Base-by-base conservation (phyloP, 2,329 filamentous ascomycete species). In the Phyllachora maydis region DNA sequence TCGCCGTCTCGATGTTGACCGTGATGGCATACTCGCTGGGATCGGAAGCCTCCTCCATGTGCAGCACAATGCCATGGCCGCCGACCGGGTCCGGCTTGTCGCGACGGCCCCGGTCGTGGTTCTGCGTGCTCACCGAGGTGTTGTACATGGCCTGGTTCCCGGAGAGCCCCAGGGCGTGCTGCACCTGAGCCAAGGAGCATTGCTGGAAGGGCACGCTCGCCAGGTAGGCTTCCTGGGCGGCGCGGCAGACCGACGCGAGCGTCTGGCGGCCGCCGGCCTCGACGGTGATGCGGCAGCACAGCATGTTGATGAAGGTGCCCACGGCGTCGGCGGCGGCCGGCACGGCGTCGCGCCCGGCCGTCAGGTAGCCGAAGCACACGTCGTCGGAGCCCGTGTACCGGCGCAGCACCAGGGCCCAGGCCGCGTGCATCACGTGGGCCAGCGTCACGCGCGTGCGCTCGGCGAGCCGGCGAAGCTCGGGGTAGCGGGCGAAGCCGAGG, bases 21-120 rank as follows among this genome's bases (percentile, higher is more conserved):
- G 33, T 37, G 23, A 37, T 28, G 18, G 30, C 35, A 19, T 34
- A 37, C 32, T 36, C 35, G 19, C 35, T 37, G 1, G 35, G 35
- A 16, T 37, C 35, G 25, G 35, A 29, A 1, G 16, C 35, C 12
- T 28, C 23, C 9, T 34, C 28, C 28, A 35, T 32, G 6, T 35
- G 30, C 23, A 37, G 31, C 14, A 14, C 17, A n/a, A 37, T 24
- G 4, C 14, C 21, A 10, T 23, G 15, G 11, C 23, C 21, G n/a
- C 22, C 14, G 24, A 22, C 17, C n/a, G 13, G 9, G 4, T 8
- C 14, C 14, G n/a, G n/a, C n/a, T n/a, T n/a, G n/a, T 23, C 20
- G 12, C 14, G 10, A 26, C 23, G n/a, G 14, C 20, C 8, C 5
- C 5, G 13, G 11, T 14, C 6, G 18, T 34, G 31, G 10, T 31